Conservation (phyloP, 208 protist genomes). For the Leishmania guyanensis region DNA sequence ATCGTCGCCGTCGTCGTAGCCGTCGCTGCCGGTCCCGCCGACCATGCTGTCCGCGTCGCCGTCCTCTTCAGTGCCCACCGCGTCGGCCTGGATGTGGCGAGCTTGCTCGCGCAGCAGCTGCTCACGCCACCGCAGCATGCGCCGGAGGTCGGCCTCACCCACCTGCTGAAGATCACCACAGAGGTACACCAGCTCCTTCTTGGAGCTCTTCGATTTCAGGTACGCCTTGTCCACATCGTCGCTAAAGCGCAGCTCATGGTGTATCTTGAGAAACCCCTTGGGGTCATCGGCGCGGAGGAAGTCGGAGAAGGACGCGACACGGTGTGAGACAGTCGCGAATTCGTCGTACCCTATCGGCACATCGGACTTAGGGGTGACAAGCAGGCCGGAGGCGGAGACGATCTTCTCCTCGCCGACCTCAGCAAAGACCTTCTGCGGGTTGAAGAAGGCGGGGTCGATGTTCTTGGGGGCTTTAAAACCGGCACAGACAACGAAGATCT, state of each 20-base stretch:
- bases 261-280: slow-evolving; percentile 82
- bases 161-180: slow-evolving; percentile 95
- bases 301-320: slow-evolving; percentile 79
- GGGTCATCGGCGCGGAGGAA: slow-evolving; percentile 92
- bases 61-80: slow-evolving; percentile 22
- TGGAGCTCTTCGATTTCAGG: slow-evolving; percentile 82
- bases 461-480: slow-evolving; percentile 96
- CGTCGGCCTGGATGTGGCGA: slow-evolving; percentile 16
- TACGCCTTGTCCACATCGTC: slow-evolving; percentile 78
- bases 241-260: slow-evolving; percentile 92
- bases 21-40: slow-evolving; percentile 28
- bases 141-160: slow-evolving; percentile 92
- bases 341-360: slow-evolving; percentile 93
- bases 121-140: slow-evolving; percentile 95
- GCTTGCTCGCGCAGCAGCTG: slow-evolving; percentile 76
- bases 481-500: slow-evolving; percentile 99
- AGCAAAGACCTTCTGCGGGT: slow-evolving; percentile 95
- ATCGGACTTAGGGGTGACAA: slow-evolving; percentile 78
- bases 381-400: slow-evolving; percentile 60
- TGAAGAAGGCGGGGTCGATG: slow-evolving; percentile 97
- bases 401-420: slow-evolving; percentile 93
- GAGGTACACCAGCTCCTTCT: slow-evolving; percentile 92
- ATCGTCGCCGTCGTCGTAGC: slow-evolving; percentile 26
- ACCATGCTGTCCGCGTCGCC: slow-evolving; percentile 33
- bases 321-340: slow-evolving; percentile 81